Percentiles rank a stretch among this genome's conserved stretches.
These are phyloP conservation scores for Stachybotrys echinatus DNA, from an alignment of 2,329 filamentous ascomycete species.

Conservation along the genomic window DNA sequence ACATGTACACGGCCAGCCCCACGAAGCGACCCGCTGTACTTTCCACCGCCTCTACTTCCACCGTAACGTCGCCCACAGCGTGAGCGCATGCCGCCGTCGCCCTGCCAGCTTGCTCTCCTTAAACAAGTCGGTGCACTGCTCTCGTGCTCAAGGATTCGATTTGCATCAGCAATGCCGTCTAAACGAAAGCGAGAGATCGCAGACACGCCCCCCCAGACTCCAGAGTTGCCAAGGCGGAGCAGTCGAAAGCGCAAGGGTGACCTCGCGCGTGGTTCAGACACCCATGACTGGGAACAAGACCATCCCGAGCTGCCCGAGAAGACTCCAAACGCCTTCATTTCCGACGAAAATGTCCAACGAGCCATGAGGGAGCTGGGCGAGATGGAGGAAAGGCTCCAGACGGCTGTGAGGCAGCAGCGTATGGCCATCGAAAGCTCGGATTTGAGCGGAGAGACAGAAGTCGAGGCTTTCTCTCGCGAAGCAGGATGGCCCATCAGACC, in stretches of 20 bases:
- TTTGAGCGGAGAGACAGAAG: conserved; percentile 9
- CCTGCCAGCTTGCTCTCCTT: background rate
- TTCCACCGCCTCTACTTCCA: background rate
- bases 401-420: conserved; percentile 39
- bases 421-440: conserved; percentile 38
- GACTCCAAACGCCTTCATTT: conserved; percentile 2
- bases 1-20: no score
- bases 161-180: conserved; percentile 23
- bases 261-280: background rate
- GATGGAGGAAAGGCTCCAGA: conserved; percentile 43
- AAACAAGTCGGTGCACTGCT: background rate
- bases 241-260: conserved; percentile 15
- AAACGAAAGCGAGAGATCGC: conserved; percentile 30
- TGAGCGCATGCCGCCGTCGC: background rate
- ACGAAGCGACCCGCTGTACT: background rate
- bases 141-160: background rate
- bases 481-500: background rate
- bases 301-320: background rate
- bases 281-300: background rate
- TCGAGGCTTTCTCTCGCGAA: background rate
- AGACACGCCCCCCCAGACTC: conserved; percentile 10
- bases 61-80: background rate
- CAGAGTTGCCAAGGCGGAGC: conserved; percentile 18
- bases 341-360: conserved; percentile 24
- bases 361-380: conserved; percentile 40